Conservation (phyloP, 2,329 filamentous ascomycete species). For the Xylogone sp. region DNA sequence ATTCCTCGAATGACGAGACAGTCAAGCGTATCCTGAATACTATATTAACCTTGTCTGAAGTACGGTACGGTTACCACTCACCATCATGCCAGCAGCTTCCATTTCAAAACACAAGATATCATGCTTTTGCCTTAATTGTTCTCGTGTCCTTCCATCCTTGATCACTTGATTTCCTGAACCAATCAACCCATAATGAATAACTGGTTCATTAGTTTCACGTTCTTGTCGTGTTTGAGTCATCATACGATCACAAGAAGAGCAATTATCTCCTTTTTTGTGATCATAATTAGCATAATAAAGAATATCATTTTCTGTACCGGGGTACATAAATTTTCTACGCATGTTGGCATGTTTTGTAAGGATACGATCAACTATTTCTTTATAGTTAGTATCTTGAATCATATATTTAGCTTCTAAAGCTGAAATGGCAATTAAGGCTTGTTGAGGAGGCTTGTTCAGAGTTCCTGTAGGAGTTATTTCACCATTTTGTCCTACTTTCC, state of each 20-base stretch:
- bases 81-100: slow-evolving; percentile 25
- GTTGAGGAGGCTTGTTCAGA: background rate
- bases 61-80: too few species aligned
- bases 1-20: slow-evolving; percentile 18
- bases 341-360: too few species aligned
- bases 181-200: slow-evolving; percentile 17
- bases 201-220: background rate
- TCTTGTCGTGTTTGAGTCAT: too few species aligned
- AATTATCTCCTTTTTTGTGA: background rate
- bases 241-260: too few species aligned
- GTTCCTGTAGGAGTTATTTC: background rate
- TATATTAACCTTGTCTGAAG: too few species aligned
- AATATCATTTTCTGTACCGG: background rate
- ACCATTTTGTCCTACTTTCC: slow-evolving; percentile 4
- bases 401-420: too few species aligned
- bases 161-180: slow-evolving; percentile 29
- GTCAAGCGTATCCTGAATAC: slow-evolving; percentile 7
- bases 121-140: slow-evolving; percentile 12
- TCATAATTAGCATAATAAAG: background rate
- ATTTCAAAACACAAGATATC: slow-evolving; percentile 30
- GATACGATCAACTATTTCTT: too few species aligned
- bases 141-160: slow-evolving; percentile 17
- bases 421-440: too few species aligned
- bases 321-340: background rate
- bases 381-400: too few species aligned